Evolutionary conservation across 345 rosid genomes (phyloP).

Genomic region (Gossypium sturtianum): DNA sequence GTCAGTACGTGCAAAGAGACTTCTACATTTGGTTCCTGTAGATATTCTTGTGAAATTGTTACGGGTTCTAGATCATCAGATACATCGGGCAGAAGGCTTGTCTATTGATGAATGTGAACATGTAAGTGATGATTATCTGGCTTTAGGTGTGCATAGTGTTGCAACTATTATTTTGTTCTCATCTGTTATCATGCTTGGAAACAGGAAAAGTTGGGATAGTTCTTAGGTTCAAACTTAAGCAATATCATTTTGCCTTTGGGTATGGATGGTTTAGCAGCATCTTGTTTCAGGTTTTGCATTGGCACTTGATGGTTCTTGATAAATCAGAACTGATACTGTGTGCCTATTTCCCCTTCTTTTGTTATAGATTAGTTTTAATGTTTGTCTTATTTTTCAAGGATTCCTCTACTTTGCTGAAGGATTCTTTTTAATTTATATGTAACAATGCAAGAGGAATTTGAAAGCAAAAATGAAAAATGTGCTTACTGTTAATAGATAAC

Average conservation of each 20-base stretch:
- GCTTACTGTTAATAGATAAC: not conserved
- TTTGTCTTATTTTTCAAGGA: slow-evolving; percentile 1
- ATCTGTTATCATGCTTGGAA: not conserved
- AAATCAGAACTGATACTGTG: not conserved
- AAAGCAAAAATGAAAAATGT: not conserved
- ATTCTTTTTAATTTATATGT: not conserved
- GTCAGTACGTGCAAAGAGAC: slow-evolving; percentile 67
- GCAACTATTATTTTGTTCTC: slow-evolving; percentile 3
- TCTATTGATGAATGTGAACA: slow-evolving; percentile 60
- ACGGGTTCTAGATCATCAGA: slow-evolving; percentile 82
- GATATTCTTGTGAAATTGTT: slow-evolving; percentile 70
- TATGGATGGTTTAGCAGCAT: slow-evolving; percentile 2
- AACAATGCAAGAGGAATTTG: not conserved
- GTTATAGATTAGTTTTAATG: not conserved
- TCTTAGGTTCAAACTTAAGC: not conserved
- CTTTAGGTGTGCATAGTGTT: slow-evolving; percentile 8
- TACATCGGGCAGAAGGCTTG: slow-evolving; percentile 96
- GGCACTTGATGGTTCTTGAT: slow-evolving; percentile 5
- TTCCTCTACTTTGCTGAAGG: not conserved
- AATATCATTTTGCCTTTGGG: not conserved
- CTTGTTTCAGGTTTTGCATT: not conserved
- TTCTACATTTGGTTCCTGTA: slow-evolving; percentile 81
- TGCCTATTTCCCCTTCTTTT: not conserved
- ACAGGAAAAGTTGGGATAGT: not conserved
- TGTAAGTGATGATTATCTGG: slow-evolving; percentile 40